Conservation (phyloP, 148 eudicot genomes). For the Beta vulgaris region DNA sequence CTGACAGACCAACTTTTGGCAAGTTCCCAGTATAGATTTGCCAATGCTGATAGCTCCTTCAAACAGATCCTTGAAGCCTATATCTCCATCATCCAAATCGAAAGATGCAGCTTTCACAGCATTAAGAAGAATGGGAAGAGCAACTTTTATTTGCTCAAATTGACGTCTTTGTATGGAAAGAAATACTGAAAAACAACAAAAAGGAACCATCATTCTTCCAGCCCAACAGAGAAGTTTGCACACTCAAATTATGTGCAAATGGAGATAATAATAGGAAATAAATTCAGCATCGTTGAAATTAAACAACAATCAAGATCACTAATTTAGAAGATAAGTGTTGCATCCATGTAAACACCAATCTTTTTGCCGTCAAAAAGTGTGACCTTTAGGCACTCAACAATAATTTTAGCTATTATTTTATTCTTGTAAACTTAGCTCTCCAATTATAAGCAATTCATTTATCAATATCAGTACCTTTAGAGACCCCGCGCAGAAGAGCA, state of each 20-base stretch:
- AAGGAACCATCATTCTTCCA: slow-evolving; percentile 8
- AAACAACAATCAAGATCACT: background rate
- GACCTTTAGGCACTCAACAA: background rate
- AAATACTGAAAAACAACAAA: slow-evolving; percentile 42
- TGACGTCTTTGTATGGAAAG: slow-evolving; percentile 61
- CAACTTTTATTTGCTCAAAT: slow-evolving; percentile 69
- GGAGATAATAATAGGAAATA: background rate
- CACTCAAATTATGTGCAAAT: background rate
- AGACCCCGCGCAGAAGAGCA: slow-evolving; percentile 56
- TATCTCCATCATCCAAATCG: slow-evolving; percentile 51
- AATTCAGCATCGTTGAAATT: background rate
- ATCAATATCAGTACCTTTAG: slow-evolving; percentile 52
- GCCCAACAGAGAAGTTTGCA: background rate
- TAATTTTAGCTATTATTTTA: background rate
- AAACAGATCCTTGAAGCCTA: slow-evolving; percentile 46
- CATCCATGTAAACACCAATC: background rate
- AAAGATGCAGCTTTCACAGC: slow-evolving; percentile 48
- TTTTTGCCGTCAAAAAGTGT: background rate
- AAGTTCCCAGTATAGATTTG: slow-evolving; percentile 52
- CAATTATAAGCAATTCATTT: background rate
- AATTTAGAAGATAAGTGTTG: background rate
- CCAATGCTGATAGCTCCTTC: slow-evolving; percentile 54
- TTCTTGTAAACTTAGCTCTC: background rate
- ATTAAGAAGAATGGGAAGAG: slow-evolving; percentile 63
- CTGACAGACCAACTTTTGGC: slow-evolving; percentile 67